These are phyloP conservation scores for Opeltia flavorubescens DNA, from an alignment of 495 filamentous ascomycete genomes.

Conservation along the genomic window DNA sequence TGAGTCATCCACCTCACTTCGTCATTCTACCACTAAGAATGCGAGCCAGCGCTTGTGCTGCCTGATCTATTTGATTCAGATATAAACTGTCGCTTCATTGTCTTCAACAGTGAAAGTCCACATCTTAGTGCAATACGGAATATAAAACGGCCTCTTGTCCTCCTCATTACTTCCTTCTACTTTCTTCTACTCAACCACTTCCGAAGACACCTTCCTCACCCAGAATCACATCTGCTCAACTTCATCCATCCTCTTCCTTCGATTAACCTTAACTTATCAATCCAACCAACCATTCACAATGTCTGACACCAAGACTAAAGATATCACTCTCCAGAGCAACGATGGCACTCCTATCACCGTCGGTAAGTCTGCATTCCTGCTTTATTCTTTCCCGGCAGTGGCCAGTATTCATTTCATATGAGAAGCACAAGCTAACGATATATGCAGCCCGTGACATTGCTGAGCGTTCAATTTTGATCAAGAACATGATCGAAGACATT, in stretches of 20 bases:
- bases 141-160: background rate
- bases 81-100: background rate
- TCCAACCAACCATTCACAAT: too few relatives aligned
- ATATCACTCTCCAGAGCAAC: too few relatives aligned
- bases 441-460: constrained; percentile 63
- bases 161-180: background rate
- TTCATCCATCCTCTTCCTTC: background rate
- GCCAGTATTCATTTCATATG: background rate
- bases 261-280: background rate
- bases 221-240: background rate
- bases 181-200: background rate
- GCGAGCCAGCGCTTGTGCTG: background rate
- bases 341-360: background rate
- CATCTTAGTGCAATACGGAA: too few relatives aligned
- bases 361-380: background rate
- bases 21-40: too few relatives aligned
- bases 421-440: constrained; percentile 10
- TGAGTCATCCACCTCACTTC: too few relatives aligned
- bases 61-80: background rate
- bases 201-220: background rate
- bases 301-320: too few relatives aligned
- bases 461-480: constrained; percentile 87
- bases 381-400: background rate
- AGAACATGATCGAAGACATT: constrained; percentile 93
- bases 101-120: too few relatives aligned